Percentiles rank a stretch among this genome's conserved stretches.
phyloP scores from a whole-genome alignment of 768 basidiomycete genomes.

The Xerocomellus intermedius region DNA sequence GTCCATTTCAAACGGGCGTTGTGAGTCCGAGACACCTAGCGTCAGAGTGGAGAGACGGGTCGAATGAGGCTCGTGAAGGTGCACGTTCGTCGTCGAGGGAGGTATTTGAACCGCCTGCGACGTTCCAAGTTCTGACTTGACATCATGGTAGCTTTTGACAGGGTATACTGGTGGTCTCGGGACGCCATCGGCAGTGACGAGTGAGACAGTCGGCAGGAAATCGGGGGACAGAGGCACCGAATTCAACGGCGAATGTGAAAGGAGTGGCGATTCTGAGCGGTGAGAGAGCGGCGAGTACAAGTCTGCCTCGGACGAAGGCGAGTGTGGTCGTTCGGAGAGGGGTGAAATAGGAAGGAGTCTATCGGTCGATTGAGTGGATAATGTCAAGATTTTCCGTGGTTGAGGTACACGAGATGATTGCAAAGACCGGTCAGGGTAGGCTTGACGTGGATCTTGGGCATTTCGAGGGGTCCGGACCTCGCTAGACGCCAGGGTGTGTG shows the following conservation, averaged over 20 bases:
- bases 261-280: conserved; percentile 5
- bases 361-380: conserved; percentile 21
- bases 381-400: neutral
- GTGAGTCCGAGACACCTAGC: neutral
- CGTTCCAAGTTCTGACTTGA: conserved; percentile 4
- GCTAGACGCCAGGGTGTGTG: neutral
- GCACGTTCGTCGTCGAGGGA: neutral
- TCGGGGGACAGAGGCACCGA: neutral
- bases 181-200: neutral
- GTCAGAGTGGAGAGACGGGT: neutral
- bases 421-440: neutral
- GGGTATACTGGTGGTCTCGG: neutral
- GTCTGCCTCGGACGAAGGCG: conserved; percentile 16
- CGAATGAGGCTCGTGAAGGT: neutral
- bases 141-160: conserved; percentile 1
- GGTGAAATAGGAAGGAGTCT: conserved; percentile 20
- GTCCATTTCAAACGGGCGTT: conserved; percentile 46
- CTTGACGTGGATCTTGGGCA: neutral
- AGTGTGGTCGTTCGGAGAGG: conserved; percentile 15
- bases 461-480: neutral
- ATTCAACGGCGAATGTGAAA: conserved; percentile 1
- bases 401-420: neutral
- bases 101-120: neutral
- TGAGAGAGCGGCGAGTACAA: conserved; percentile 7
- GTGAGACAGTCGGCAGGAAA: conserved; percentile 2